phyloP scores from a whole-genome alignment of 352 stramenopile species.

The Halophytophthora polymorphica region DNA sequence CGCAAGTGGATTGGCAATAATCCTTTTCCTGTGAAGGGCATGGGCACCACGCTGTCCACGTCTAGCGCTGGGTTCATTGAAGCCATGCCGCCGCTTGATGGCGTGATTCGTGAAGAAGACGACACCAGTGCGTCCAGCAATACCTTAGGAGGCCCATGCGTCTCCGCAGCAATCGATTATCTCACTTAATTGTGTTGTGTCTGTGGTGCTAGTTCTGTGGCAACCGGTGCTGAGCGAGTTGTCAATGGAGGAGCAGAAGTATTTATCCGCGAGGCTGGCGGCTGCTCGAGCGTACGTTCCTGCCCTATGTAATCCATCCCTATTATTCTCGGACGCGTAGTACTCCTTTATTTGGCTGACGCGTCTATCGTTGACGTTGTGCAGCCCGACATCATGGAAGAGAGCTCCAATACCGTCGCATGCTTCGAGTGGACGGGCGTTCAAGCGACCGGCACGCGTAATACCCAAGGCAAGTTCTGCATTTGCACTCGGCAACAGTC shows the following conservation, averaged over 20 bases:
- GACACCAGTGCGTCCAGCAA: constrained; percentile 32
- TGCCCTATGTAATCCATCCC: not conserved
- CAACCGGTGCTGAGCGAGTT: constrained; percentile 70
- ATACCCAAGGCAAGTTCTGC: constrained; percentile 23
- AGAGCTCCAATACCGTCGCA: constrained; percentile 20
- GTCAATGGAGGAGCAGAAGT: constrained; percentile 60
- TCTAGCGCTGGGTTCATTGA: constrained; percentile 44
- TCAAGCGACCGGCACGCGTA: constrained; percentile 23
- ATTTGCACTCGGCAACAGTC: not conserved
- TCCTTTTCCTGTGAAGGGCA: constrained; percentile 23
- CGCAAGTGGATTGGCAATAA: constrained; percentile 63
- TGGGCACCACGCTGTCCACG: constrained; percentile 14
- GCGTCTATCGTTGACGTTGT: not conserved
- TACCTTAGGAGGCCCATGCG: too few relatives aligned
- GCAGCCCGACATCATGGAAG: constrained; percentile 49
- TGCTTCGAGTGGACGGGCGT: constrained; percentile 19
- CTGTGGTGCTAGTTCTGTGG: constrained; percentile 44
- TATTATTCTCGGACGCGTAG: too few relatives aligned
- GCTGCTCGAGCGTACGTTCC: constrained; percentile 34
- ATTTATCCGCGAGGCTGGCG: constrained; percentile 51
- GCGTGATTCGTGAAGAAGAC: constrained; percentile 43
- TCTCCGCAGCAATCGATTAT: too few relatives aligned
- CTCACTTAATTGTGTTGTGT: not conserved
- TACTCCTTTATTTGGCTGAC: too few relatives aligned
- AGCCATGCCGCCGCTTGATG: constrained; percentile 46